Base-by-base conservation (phyloP, 2,329 filamentous ascomycete species). In the Aspergillus tamarii region DNA sequence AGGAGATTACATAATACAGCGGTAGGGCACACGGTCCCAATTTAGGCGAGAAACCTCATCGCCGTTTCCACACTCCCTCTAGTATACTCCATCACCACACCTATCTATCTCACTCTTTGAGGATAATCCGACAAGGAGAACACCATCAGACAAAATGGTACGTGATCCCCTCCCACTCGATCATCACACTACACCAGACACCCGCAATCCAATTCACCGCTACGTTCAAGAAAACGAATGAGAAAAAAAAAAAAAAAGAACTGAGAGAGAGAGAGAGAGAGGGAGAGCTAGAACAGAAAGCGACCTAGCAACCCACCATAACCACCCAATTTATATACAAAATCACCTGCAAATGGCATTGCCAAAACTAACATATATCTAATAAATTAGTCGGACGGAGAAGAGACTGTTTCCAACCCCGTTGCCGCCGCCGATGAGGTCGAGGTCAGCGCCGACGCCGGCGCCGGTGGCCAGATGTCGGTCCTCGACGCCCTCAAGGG, bases 401-500 rank as follows among this genome's bases (percentile, higher is more conserved):
- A 98, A 97, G 94, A 98, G 91, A 93, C 90, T 84, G 91, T 88
- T 84, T 89, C 90, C 83, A 77, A 77, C 76, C 76, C 92, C 84
- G 80, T 84, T 75, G 83, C 80, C 69, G 91, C 92, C 81, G 93
- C 86, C 78, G 88, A 89, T 77, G 95, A 97, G 88, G 94, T 98
- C 84, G 94, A 98, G 85, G 93, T 97, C 82, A 91, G 91, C 81
- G 93, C 91, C 84, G 94, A 97, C 86, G 91, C 90, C 81, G 83
- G 89, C 82, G 86, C 86, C 58, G 65, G 65, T 79, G 80, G 81
- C 71, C 77, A 93, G 87, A 98, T 99, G 94, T 94, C 92, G 81
- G 94, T 98, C 78, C 90, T 97, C 76, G 95, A 99, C 79, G 95
- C 95, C 76, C 91, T 99, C 79, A 99, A 99, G 89, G 95, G 95